Evolutionary conservation across 2,329 filamentous ascomycete genomes (phyloP), one percentile per base, ranked within the genome.

Genomic region (Exutisphaerella laricina): DNA sequence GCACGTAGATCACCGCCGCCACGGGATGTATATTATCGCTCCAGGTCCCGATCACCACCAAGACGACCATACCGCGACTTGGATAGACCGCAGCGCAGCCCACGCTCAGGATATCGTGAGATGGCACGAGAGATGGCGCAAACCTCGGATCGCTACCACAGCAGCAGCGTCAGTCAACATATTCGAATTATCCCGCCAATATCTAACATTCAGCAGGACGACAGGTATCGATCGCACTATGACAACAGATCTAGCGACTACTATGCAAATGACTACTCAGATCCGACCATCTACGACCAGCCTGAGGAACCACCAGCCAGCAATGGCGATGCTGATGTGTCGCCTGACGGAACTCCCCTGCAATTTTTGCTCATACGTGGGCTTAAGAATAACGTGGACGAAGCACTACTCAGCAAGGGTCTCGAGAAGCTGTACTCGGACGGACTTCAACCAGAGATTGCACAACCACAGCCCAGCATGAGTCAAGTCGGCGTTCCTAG

Each of bases 381-480:
- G 5, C 68, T 94, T 5, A 79, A 86, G 22, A 67, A 77, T 1
- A 81, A 82, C 10, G 78, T 87, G 4, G 84, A 75, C 5, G 86
- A 90, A 63, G 79, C 84, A 42, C 69, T 85, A 35, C 70, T 94
- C 7, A 82, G 82, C 1, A 80, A 78, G 43, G 86, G 85, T 17
- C 78, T 88, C 37, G 78, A 79, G 55, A 86, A 85, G 53, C 72
- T 94, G 3, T 85, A 86, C 57, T 83, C 50, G 21, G 67, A 66
- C 16, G 41, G 48, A 8, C 22, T 63, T 9, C 29, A 41, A 10
- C 26, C 25, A 38, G 43, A 41, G 34, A 67, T 71, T 22, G 22
- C 50, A 7, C 66, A 63, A 10, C 31, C 16, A 29, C 42, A 35
- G 20, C 35, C 26, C 21, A 26, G 29, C 13, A 38, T 23, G 25